Evolutionary conservation across 371 early-diverging fungal species (phyloP), one percentile per base, ranked within the genome.

Genomic region (Lichtheimia corymbifera): DNA sequence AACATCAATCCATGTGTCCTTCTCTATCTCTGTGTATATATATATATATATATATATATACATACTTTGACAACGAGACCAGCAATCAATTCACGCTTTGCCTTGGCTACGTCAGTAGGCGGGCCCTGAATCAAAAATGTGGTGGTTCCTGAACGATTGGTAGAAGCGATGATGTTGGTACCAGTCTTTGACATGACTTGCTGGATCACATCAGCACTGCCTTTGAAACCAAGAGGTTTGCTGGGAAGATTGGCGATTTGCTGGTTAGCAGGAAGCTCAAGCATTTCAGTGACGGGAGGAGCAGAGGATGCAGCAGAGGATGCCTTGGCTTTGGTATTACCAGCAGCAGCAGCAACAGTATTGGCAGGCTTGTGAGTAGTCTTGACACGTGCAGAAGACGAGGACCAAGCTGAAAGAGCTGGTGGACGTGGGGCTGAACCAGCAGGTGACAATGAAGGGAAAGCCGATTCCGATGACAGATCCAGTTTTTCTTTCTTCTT

Each of bases 161-260:
- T 89, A 44, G 95, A 93, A 20, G 91, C 85, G 57, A 96, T 95
- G 63, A 96, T 94, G 22, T 84, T 81, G n/a, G 95, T 93, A 43
- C 85, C 83, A 4, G 89, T 88, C 55, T 83, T 76, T 55, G 77
- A 67, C 76, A 83, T 89, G 55, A 92, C 89, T 53, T 82, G 74
- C 71, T 88, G 89, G 70, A 88, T 88, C 18, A 88, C 79, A 62
- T 92, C 91, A 49, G 84, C 84, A 30, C 82, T 80, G 44, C 82
- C 70, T 66, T 88, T 88, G 70, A 83, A 83, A 58, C 81, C 78
- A 40, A 80, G 66, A 27, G 80, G 77, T 65, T 76, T 76, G 53
- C 55, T 72, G 27, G 73, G 63, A 50, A 70, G 61, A 51, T 79
- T 76, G 44, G 75, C 66, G 30, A 77, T 74, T 55, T 82, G 82